These are phyloP conservation scores for Didymosphaeria variabile DNA, from an alignment of 2,329 filamentous ascomycete species.

Conservation along the genomic window DNA sequence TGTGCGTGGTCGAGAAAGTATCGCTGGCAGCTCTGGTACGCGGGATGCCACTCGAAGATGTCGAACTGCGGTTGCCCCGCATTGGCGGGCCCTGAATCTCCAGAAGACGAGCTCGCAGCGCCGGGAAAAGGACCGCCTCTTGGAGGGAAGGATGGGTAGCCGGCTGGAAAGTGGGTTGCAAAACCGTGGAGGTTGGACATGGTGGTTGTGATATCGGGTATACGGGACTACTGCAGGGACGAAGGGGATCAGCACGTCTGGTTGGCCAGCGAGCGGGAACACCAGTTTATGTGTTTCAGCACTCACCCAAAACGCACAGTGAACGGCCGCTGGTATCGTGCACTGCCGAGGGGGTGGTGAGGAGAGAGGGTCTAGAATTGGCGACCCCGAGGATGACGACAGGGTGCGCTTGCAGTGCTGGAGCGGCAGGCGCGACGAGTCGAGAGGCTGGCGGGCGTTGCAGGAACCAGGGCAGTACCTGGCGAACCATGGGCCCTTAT, in stretches of 20 bases:
- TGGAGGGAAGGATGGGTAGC: constrained; percentile 42
- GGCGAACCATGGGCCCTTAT: constrained; percentile 38
- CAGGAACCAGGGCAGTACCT: constrained; percentile 19
- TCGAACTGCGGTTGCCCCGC: constrained; percentile 64
- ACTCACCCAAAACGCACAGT: constrained; percentile 27
- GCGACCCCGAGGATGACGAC: constrained; percentile 12
- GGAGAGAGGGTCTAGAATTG: constrained; percentile 14
- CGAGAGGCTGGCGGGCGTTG: constrained; percentile 16
- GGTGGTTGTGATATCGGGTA: constrained; percentile 8
- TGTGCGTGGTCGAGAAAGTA: constrained; percentile 95
- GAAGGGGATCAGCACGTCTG: constrained; percentile 31
- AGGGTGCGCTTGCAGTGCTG: constrained; percentile 9
- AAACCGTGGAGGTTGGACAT: constrained; percentile 43
- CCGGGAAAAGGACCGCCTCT: constrained; percentile 39
- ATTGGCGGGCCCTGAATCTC: constrained; percentile 32
- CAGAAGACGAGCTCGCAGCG: constrained; percentile 34
- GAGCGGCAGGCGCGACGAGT: neutral
- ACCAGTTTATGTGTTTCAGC: constrained; percentile 27
- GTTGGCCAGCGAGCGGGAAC: constrained; percentile 30
- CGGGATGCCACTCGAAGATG: constrained; percentile 92
- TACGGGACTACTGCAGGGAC: constrained; percentile 40
- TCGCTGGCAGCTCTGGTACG: constrained; percentile 86
- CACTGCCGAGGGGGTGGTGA: constrained; percentile 7
- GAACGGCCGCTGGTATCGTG: neutral
- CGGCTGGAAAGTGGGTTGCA: constrained; percentile 43